A percentile compares a stretch with the other conserved stretches of the same genome.
Conservation (phyloP, 441 rosid genomes). For the Hypseocharis bilobata region DNA sequence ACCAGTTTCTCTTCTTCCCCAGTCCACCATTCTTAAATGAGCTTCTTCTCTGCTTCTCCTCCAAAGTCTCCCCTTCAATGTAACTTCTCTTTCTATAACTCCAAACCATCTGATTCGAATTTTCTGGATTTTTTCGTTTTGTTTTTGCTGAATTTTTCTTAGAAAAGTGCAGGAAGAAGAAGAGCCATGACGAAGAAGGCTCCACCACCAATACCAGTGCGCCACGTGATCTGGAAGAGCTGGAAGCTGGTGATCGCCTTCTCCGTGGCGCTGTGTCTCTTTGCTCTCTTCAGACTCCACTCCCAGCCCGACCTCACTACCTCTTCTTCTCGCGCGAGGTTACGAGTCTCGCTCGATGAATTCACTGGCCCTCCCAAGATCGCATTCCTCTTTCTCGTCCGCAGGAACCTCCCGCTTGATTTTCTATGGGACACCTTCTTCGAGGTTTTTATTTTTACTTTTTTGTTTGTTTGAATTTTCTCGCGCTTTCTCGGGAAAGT, state of each 20-base stretch:
- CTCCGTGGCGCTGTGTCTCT: constrained; percentile 40
- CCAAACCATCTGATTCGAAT: too few species aligned
- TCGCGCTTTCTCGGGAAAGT: constrained; percentile 9
- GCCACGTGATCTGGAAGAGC: constrained; percentile 41
- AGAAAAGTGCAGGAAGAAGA: constrained; percentile 25
- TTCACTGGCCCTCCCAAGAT: constrained; percentile 57
- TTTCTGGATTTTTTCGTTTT: too few species aligned
- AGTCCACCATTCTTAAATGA: not conserved
- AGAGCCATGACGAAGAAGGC: constrained; percentile 38
- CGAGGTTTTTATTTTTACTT: constrained; percentile 35
- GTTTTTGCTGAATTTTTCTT: constrained; percentile 1
- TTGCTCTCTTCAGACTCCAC: constrained; percentile 46
- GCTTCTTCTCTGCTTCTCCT: not conserved
- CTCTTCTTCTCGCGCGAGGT: constrained; percentile 28
- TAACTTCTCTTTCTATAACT: not conserved
- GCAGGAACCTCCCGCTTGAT: constrained; percentile 71
- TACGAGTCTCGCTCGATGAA: constrained; percentile 17
- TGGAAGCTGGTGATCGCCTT: constrained; percentile 56
- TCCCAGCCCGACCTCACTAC: constrained; percentile 21
- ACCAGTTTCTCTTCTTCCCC: too few species aligned
- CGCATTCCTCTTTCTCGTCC: constrained; percentile 64
- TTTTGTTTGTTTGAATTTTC: not conserved
- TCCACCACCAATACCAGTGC: constrained; percentile 15
- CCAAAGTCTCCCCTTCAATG: not conserved
- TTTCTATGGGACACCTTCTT: constrained; percentile 78